Evolutionary conservation across 108 stramenopile genomes (phyloP), one percentile per base, ranked within the genome.

Genomic region (Pseudonitzschia pungens): DNA sequence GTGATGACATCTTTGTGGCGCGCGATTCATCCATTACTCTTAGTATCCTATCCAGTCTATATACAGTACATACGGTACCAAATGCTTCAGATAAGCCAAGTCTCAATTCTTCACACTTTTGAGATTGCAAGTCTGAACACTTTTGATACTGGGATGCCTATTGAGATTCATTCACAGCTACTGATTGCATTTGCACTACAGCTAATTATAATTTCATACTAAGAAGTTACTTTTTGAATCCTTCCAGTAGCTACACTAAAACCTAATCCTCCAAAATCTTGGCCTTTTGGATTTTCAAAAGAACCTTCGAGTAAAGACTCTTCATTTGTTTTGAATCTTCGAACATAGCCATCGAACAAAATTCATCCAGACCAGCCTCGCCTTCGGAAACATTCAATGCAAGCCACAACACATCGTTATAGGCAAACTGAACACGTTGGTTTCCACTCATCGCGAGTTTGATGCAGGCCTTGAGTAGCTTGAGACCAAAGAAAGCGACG

Each of bases 351-450:
- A 84, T 69, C 24, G 68, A 75, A 55, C 72, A 63, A 53, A 90
- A 96, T 50, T 73, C 70, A 33, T 93, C 84, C 26, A 96, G 68
- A 45, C 92, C 94, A 32, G 26, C 82, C 31, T 89, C 84, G 36
- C 94, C 94, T 29, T 90, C 69, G 33, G 69, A 68, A 54, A 93
- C 89, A 75, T 89, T 78, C 75, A 96, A 70, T 18, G 89, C 91
- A 22, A 93, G 60, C 84, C 87, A 96, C n/a, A 96, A 63, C 33
- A 96, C 92, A 66, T 96, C 92, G 59, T 96, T 93, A 71, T 82
- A 92, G 24, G 89, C 81, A 73, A 87, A 91, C 70, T 96, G 94
- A 29, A 92, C 90, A 1, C 89, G 81, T 64, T 92, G 90, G 12
- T 86, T 69, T 18, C 89, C 91, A 65, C 81, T 83, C 85, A 93